Percentiles rank a stretch among this genome's conserved stretches.
These are phyloP conservation scores for Bacidia gigantensis DNA, from an alignment of 495 filamentous ascomycete species.

Conservation along the genomic window DNA sequence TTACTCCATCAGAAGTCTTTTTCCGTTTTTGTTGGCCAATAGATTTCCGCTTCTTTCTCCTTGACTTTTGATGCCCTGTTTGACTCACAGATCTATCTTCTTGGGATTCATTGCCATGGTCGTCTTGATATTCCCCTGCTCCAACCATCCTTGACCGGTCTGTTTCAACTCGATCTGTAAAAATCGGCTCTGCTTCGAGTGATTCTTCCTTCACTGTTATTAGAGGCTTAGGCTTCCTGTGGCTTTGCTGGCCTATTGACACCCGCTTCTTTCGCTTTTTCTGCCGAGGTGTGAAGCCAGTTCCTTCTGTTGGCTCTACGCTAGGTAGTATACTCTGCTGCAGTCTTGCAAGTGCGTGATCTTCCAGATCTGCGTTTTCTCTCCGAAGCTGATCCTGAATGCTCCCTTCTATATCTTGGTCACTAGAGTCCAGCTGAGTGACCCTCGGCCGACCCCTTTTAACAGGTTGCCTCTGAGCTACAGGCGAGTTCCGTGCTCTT, in stretches of 20 bases:
- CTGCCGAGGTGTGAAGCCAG: background rate
- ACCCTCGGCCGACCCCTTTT: background rate
- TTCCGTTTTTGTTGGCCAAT: slow-evolving; percentile 13
- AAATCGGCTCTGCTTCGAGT: background rate
- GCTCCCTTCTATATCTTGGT: background rate
- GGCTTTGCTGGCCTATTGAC: background rate
- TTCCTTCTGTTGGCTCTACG: slow-evolving; percentile 1
- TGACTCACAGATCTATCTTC: background rate
- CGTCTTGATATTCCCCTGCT: background rate
- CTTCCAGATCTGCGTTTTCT: slow-evolving; percentile 6
- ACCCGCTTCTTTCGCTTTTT: background rate
- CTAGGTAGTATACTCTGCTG: background rate
- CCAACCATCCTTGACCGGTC: background rate
- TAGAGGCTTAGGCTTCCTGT: background rate
- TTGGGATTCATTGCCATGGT: background rate
- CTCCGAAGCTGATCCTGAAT: slow-evolving; percentile 5
- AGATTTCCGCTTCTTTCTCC: slow-evolving; percentile 15
- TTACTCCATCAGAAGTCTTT: slow-evolving; percentile 1
- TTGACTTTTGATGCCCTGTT: background rate
- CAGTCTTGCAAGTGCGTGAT: background rate
- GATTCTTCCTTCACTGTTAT: background rate
- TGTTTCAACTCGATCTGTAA: background rate
- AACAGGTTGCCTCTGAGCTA: background rate
- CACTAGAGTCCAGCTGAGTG: background rate
- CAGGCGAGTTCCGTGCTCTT: background rate